Evolutionary conservation across 2,329 filamentous ascomycete species (phyloP), one percentile per base, ranked within the genome.

Genomic region (Dendryphion nanum): DNA sequence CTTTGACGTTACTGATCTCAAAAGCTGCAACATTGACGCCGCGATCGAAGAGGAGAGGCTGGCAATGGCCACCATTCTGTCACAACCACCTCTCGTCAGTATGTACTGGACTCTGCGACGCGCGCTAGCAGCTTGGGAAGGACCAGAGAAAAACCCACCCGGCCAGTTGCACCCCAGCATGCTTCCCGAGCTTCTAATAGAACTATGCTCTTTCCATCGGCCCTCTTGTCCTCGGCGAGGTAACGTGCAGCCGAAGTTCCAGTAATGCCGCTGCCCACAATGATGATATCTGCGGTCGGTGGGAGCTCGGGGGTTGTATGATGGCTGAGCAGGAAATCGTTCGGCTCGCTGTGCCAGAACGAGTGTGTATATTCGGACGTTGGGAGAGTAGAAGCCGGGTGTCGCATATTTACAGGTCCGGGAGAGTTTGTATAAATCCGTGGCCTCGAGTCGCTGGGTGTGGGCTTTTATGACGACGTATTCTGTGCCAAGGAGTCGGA

Each of bases 81-180:
- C 8, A 13, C 29, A 14, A 30, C n/a, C n/a, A n/a, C n/a, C n/a
- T n/a, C n/a, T n/a, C n/a, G n/a, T n/a, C n/a, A n/a, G 7, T 10
- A 8, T 30, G 8, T 7, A 30, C 29, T 10, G 16, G 15, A 7
- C 16, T 15, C 16, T 16, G 8, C 8, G 16, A 8, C 8, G 31
- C 31, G 10, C 31, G 18, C 10, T 18, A 18, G 31, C 31, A 7
- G 16, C 31, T 12, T 33, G 7, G 8, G 20, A 21, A 13, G 15
- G 12, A 8, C 20, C 18, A 7, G 12, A 13, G 29, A 10, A 8
- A 30, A 15, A 37, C 80, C 73, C 56, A 86, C 83, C 56, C 86
- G 70, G n/a, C 86, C 86, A 1, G 86, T 91, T n/a, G 86, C 86
- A 14, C 86, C 86, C 78, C 79, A 89, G 57, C 86, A 90, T 4